Base-by-base conservation (phyloP, 225 moss, liverwort and hornwort species). In the Asterella californica region DNA sequence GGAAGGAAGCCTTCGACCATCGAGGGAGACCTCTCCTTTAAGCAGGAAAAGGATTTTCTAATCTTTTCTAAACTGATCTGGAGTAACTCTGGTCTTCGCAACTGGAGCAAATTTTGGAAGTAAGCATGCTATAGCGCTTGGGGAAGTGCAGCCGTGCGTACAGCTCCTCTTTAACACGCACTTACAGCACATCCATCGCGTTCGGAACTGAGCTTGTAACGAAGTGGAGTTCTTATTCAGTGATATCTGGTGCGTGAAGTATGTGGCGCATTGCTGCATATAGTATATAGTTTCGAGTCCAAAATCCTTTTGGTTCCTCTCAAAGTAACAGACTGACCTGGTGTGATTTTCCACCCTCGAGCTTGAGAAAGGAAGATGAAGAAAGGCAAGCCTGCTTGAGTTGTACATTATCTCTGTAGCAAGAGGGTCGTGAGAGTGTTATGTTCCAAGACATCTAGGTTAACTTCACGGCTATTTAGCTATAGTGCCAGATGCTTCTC, bases 251-350 rank as follows among this genome's bases (percentile, higher is more conserved):
- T 70, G 84, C 37, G 57, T 79, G 50, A 42, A 64, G 72, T 47
- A 48, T 79, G 84, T 75, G 30, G 81, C 84, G 68, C 84, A 78
- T 85, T 81, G 84, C 84, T 81, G 81, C 84, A 78, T 67, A 77
- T 76, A 78, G 70, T 36, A 63, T 65, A 37, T 54, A 30, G 36
- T 24, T 15, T 73, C 65, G 64, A 74, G 7, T 45, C 74, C 59
- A 74, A 81, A 60, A 78, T 36, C 81, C 59, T 78, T 78, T 74
- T 84, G 78, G 78, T 61, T 78, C 54, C 54, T 78, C 54, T 64
- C 48, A 74, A 54, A 68, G 72, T 77, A 48, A 48, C 77, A 61
- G 22, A 53, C 50, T 42, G 69, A 70, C 78, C 79, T 79, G 79
- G 75, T 70, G 53, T 81, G 78, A 75, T 37, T 67, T 85, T 33